These are phyloP conservation scores for Solanum aculeatissimum DNA, from an alignment of 305 asterid species.

Conservation along the genomic window DNA sequence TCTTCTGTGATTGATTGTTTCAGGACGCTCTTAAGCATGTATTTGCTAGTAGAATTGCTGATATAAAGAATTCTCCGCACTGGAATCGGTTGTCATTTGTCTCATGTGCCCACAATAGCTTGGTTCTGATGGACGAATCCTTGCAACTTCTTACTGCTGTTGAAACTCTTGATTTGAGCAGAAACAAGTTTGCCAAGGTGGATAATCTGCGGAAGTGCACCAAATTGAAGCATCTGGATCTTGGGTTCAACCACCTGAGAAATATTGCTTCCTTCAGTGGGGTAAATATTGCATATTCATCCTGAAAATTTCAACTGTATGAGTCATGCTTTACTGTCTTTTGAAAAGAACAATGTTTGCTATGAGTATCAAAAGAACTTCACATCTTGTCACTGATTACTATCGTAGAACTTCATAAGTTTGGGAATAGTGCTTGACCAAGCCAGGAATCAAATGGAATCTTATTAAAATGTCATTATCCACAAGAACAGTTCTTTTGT, in stretches of 20 bases:
- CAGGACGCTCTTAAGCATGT: slow-evolving; percentile 92
- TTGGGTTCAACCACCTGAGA: slow-evolving; percentile 86
- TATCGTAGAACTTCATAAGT: not conserved
- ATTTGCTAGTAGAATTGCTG: slow-evolving; percentile 83
- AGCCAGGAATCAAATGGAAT: not conserved
- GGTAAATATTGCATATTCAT: slow-evolving; percentile 32
- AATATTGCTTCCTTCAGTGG: slow-evolving; percentile 58
- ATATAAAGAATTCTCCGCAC: slow-evolving; percentile 67
- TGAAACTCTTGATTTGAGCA: slow-evolving; percentile 88
- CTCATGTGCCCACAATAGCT: slow-evolving; percentile 81
- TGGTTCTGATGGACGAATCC: slow-evolving; percentile 93
- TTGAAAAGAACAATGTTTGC: not conserved
- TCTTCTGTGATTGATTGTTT: not conserved
- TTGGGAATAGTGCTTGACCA: not conserved
- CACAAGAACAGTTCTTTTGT: too few species aligned
- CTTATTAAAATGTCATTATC: not conserved
- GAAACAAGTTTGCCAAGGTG: slow-evolving; percentile 84
- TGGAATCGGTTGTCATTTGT: slow-evolving; percentile 86
- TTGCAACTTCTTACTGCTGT: slow-evolving; percentile 86
- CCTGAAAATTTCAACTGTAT: not conserved
- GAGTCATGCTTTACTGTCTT: not conserved
- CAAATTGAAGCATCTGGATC: slow-evolving; percentile 75
- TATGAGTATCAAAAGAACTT: not conserved
- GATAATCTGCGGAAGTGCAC: slow-evolving; percentile 83
- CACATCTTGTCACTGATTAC: not conserved